Evolutionary conservation across 1,284 basidiomycete species (phyloP), one percentile per base, ranked within the genome.

Genomic region (Filobasidium uniguttulatum): DNA sequence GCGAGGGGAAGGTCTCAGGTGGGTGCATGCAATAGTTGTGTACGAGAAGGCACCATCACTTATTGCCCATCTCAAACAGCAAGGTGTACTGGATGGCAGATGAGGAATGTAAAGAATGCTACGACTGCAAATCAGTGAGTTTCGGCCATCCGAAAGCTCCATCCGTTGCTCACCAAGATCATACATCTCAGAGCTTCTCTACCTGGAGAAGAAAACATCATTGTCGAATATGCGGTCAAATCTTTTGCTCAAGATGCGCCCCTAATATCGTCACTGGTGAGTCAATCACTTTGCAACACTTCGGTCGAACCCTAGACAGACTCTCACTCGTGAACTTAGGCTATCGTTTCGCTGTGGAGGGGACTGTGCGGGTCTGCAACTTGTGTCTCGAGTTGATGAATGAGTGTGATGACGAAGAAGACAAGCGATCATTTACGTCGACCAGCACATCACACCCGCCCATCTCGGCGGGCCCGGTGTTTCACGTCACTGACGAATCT

Each of bases 1-100:
- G 62, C 75, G 86, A 46, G 88, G 88, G 43, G 87, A 91, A 77
- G 71, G 69, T 3, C 49, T 71, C 52, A 62, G 28, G 30, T 52
- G 22, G 30, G 73, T 60, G 22, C 10, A 10, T 22, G 14, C 19
- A 30, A 37, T 20, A 33, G 23, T 14, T 44, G 52, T 36, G 20
- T 40, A 22, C 37, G 30, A 26, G 43, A n/a, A 12, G 37, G 36
- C 25, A 19, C 8, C 34, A 49, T 34, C 58, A 30, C 33, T 57
- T n/a, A n/a, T n/a, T n/a, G n/a, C n/a, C n/a, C n/a, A n/a, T n/a
- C n/a, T n/a, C n/a, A n/a, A n/a, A n/a, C 54, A 54, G 57, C 50
- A 68, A 52, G 55, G 85, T 91, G 62, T 94, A 93, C 63, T 96
- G 90, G 90, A 93, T 94, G 86, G 86, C 90, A 54, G 94, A 98